Percentiles rank a stretch among this genome's conserved stretches.
phyloP scores from a whole-genome alignment of 2,329 filamentous ascomycete species.

The Colletotrichum sp. region DNA sequence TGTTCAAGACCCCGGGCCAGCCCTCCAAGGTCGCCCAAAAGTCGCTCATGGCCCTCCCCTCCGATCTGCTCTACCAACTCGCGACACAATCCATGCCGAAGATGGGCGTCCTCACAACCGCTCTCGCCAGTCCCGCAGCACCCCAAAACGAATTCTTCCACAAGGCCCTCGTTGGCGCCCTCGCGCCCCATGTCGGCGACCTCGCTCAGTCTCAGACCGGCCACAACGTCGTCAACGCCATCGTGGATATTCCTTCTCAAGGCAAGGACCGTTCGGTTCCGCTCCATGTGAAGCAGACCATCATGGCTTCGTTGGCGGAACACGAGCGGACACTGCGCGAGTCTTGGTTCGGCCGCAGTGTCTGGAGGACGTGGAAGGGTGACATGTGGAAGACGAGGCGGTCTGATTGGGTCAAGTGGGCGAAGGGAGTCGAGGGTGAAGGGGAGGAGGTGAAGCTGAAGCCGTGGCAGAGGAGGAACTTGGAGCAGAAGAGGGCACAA shows the following conservation, averaged over 20 bases:
- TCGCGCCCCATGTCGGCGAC: slow-evolving; percentile 49
- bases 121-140: slow-evolving; percentile 49
- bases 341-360: slow-evolving; percentile 58
- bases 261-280: slow-evolving; percentile 54
- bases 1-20: slow-evolving; percentile 76
- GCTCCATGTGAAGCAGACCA: slow-evolving; percentile 62
- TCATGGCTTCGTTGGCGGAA: slow-evolving; percentile 54
- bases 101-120: slow-evolving; percentile 54
- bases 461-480: slow-evolving; percentile 19
- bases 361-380: slow-evolving; percentile 64
- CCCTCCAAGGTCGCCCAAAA: slow-evolving; percentile 75
- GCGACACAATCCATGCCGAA: slow-evolving; percentile 60
- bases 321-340: slow-evolving; percentile 56
- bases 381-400: slow-evolving; percentile 60
- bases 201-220: slow-evolving; percentile 57
- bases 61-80: slow-evolving; percentile 65
- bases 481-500: slow-evolving; percentile 9
- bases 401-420: slow-evolving; percentile 62
- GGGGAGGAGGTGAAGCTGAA: slow-evolving; percentile 14
- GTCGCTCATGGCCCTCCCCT: slow-evolving; percentile 65
- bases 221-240: slow-evolving; percentile 54
- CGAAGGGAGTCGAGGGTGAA: slow-evolving; percentile 50
- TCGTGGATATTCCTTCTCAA: slow-evolving; percentile 55
- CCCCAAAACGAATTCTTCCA: slow-evolving; percentile 56
- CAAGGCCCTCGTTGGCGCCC: slow-evolving; percentile 55